Conservation (phyloP, 176 grass and related monocot species). For the Juncus inflexus region DNA sequence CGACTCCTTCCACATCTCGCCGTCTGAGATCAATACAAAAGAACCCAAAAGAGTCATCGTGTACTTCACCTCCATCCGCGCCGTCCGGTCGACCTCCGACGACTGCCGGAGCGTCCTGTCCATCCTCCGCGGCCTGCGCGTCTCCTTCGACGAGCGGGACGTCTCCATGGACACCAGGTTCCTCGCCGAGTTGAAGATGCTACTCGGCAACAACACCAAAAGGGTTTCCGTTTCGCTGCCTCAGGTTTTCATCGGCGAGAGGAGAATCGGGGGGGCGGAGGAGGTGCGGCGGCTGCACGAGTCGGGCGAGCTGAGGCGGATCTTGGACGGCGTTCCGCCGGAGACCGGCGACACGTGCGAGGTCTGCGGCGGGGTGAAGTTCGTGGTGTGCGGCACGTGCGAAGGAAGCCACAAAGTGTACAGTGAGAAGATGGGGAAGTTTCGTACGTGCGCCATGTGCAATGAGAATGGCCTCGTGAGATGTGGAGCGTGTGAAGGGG, state of each 20-base stretch:
- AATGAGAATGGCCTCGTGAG: conserved; percentile 87
- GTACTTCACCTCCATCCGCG: conserved; percentile 86
- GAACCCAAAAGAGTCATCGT: conserved; percentile 51
- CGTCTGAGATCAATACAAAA: conserved; percentile 13
- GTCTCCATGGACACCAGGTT: conserved; percentile 74
- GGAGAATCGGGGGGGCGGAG: conserved; percentile 58
- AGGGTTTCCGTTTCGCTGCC: conserved; percentile 9
- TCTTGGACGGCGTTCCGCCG: conserved; percentile 43
- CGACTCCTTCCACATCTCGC: conserved; percentile 7
- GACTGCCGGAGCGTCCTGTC: conserved; percentile 54
- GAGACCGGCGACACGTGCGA: conserved; percentile 35
- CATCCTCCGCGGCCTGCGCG: conserved; percentile 62
- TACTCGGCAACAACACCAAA: conserved; percentile 36
- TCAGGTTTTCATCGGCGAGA: conserved; percentile 76
- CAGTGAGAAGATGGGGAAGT: conserved; percentile 65
- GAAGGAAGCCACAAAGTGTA: conserved; percentile 58
- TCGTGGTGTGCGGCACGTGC: conserved; percentile 51
- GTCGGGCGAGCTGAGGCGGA: conserved; percentile 54
- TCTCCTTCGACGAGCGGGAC: conserved; percentile 83
- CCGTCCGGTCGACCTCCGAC: conserved; percentile 64
- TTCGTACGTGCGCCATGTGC: conserved; percentile 73
- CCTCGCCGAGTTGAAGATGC: conserved; percentile 53
- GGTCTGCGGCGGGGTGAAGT: conserved; percentile 55
- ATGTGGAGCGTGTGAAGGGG: conserved; percentile 33
- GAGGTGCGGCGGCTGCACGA: conserved; percentile 73